Evolutionary conservation across 768 basidiomycete genomes (phyloP).

Genomic region (Termitomyces sp.): DNA sequence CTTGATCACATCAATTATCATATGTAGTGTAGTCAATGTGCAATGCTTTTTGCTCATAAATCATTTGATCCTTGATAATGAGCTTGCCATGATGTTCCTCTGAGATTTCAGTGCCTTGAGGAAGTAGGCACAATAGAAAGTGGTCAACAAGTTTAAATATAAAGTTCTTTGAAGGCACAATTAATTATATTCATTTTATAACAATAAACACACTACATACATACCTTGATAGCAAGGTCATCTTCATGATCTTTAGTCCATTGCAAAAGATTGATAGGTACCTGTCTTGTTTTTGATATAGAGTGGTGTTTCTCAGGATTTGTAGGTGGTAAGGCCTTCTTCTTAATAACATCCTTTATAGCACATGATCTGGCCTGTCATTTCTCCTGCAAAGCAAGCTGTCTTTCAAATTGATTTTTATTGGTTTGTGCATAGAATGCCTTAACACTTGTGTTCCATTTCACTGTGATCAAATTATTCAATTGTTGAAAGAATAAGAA

Average conservation of each 20-base stretch:
- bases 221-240: neutral
- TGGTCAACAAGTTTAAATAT: neutral
- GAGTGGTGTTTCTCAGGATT: too few relatives aligned
- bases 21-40: neutral
- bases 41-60: neutral
- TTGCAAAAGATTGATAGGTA: neutral
- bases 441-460: slow-evolving; percentile 8
- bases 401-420: neutral
- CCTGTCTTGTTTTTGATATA: too few relatives aligned
- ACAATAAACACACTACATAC: neutral
- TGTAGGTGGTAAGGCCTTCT: too few relatives aligned
- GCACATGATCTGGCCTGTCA: slow-evolving; percentile 6
- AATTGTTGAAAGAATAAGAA: neutral
- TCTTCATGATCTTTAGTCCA: neutral
- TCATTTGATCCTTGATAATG: neutral
- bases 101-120: neutral
- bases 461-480: neutral
- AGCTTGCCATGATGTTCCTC: neutral
- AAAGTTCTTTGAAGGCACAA: neutral
- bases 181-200: neutral
- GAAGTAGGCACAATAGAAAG: neutral
- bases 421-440: neutral
- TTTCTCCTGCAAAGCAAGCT: slow-evolving; percentile 12
- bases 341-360: too few relatives aligned
- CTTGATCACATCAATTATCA: neutral